Conservation (phyloP, 1,284 basidiomycete species). For the Cryptococcus jaspeensis region DNA sequence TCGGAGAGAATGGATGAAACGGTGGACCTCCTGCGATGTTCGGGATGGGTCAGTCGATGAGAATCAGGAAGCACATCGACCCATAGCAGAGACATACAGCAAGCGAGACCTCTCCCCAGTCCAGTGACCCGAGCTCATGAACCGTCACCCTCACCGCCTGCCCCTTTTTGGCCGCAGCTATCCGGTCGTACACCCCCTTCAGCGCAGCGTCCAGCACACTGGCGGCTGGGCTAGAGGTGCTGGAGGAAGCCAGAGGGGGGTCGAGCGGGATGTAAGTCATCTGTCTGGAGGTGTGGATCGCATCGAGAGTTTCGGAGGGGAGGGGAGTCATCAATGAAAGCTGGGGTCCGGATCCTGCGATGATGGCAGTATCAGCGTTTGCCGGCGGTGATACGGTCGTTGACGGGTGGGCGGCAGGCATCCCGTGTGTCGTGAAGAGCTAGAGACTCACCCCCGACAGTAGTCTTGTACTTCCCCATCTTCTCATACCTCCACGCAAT, state of each 20-base stretch:
- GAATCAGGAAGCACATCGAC: background rate
- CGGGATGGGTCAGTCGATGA: background rate
- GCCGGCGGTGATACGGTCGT: background rate
- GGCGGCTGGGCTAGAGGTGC: constrained; percentile 8
- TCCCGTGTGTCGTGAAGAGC: background rate
- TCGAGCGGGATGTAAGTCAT: constrained; percentile 22
- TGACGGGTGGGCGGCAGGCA: background rate
- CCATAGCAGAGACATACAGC: constrained; percentile 11
- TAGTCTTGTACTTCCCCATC: constrained; percentile 88
- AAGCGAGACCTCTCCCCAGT: constrained; percentile 14
- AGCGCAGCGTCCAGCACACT: constrained; percentile 13
- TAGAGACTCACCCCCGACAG: constrained; percentile 55
- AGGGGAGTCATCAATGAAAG: constrained; percentile 32
- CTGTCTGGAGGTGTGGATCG: constrained; percentile 21
- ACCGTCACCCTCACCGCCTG: constrained; percentile 45
- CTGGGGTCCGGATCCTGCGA: constrained; percentile 13
- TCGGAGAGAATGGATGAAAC: constrained; percentile 68
- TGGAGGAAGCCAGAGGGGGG: background rate
- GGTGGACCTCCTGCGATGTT: constrained; percentile 61
- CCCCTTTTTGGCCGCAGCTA: constrained; percentile 16
- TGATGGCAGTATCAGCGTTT: background rate
- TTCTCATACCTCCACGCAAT: constrained; percentile 96
- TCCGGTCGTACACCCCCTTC: constrained; percentile 9
- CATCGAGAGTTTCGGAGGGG: constrained; percentile 19
- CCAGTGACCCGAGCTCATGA: constrained; percentile 60